phyloP scores from a whole-genome alignment of 345 rosid genomes.

The Aquilaria yunnanensis region DNA sequence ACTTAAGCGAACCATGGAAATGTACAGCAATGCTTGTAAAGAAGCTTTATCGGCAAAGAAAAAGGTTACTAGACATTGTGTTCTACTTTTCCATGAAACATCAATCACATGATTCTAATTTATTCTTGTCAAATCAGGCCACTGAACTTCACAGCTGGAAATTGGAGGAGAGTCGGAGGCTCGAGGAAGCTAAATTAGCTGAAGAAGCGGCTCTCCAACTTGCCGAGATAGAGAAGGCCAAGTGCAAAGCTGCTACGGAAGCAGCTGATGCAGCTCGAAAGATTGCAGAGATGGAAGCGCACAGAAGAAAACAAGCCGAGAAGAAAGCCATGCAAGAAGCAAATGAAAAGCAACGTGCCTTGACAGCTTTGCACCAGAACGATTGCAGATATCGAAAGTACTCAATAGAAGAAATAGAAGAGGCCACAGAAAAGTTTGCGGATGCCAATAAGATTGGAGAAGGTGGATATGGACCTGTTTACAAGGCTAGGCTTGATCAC shows the following conservation, averaged over 20 bases:
- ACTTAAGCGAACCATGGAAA: constrained; percentile 85
- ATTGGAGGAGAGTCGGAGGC: constrained; percentile 55
- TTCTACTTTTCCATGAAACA: too few species aligned
- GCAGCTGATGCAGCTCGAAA: constrained; percentile 76
- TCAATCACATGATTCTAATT: not conserved
- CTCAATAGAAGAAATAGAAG: constrained; percentile 74
- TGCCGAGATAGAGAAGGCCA: constrained; percentile 82
- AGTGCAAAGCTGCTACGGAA: constrained; percentile 73
- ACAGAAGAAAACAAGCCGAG: constrained; percentile 64
- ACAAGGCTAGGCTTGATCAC: constrained; percentile 76
- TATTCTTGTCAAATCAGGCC: constrained; percentile 37
- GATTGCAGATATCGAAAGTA: constrained; percentile 70
- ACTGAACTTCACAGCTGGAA: constrained; percentile 64
- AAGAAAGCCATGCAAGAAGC: constrained; percentile 60
- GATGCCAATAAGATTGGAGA: constrained; percentile 61
- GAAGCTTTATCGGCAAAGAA: constrained; percentile 76
- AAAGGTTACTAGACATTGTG: constrained; percentile 35
- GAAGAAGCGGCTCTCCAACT: constrained; percentile 79
- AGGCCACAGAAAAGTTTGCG: constrained; percentile 51
- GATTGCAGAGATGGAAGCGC: constrained; percentile 65
- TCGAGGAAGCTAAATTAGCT: constrained; percentile 64
- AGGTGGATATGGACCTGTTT: constrained; percentile 97
- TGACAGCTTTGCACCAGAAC: constrained; percentile 50
- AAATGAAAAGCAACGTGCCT: constrained; percentile 66
- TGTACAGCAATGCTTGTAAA: constrained; percentile 87